phyloP scores from a whole-genome alignment of 768 basidiomycete genomes.

The Suillus subluteus region DNA sequence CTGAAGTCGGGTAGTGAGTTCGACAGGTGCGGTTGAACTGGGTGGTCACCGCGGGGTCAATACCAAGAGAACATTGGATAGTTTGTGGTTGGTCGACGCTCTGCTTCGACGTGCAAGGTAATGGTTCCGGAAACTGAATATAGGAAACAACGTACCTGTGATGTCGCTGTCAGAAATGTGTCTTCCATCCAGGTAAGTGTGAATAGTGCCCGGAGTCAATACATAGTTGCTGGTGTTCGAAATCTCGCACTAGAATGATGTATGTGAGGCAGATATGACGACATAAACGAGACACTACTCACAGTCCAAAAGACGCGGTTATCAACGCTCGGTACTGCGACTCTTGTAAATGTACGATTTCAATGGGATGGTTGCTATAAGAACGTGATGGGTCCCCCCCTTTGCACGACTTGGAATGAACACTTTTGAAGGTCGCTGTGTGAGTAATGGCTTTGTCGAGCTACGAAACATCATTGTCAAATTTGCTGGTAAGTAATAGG shows the following conservation, averaged over 20 bases:
- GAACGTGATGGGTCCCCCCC: slow-evolving; percentile 17
- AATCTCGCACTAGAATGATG: slow-evolving; percentile 23
- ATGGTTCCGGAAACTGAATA: background rate
- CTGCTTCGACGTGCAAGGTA: slow-evolving; percentile 7
- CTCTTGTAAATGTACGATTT: slow-evolving; percentile 26
- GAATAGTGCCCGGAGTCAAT: slow-evolving; percentile 31
- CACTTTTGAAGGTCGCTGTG: slow-evolving; percentile 14
- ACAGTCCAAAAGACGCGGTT: slow-evolving; percentile 27
- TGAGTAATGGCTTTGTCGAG: slow-evolving; percentile 20
- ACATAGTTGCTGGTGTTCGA: slow-evolving; percentile 30
- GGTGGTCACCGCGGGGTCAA: slow-evolving; percentile 21
- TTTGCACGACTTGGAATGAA: slow-evolving; percentile 19
- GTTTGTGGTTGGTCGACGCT: slow-evolving; percentile 20
- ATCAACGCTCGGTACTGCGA: slow-evolving; percentile 25
- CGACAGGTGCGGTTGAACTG: slow-evolving; percentile 19
- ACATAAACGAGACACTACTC: background rate
- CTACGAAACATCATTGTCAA: background rate
- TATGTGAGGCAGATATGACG: background rate
- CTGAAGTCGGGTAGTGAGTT: slow-evolving; percentile 16
- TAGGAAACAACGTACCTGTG: slow-evolving; percentile 17
- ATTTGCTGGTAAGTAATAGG: background rate
- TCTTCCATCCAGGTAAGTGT: slow-evolving; percentile 31
- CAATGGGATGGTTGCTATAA: slow-evolving; percentile 27
- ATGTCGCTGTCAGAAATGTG: slow-evolving; percentile 31
- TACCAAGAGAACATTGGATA: slow-evolving; percentile 24